These are phyloP conservation scores for Centrapalus pauciflorus DNA, from an alignment of 129 eudicot genomes.

Conservation along the genomic window DNA sequence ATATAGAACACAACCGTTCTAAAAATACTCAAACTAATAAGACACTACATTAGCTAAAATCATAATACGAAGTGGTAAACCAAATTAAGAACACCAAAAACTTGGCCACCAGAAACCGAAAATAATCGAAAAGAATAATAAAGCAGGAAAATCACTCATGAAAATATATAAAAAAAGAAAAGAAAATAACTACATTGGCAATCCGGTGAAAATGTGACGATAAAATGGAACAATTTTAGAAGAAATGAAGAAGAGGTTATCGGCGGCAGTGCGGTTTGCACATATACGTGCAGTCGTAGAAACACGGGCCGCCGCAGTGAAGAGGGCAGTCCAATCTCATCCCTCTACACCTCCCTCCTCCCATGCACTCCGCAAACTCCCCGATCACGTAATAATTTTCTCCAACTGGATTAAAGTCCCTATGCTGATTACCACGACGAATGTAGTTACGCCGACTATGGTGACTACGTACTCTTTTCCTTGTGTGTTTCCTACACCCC, in stretches of 20 bases:
- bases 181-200: neutral
- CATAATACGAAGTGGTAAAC: neutral
- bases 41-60: neutral
- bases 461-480: slow-evolving; percentile 5
- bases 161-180: no score
- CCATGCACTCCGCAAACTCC: slow-evolving; percentile 63
- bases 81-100: slow-evolving; percentile 9
- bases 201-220: neutral
- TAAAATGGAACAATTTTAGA: neutral
- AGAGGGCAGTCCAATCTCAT: slow-evolving; percentile 58
- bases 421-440: slow-evolving; percentile 19
- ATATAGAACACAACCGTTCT: no score
- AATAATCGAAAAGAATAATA: neutral
- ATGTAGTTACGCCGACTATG: neutral
- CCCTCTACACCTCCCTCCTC: slow-evolving; percentile 41
- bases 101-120: slow-evolving; percentile 1
- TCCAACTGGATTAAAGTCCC: slow-evolving; percentile 26
- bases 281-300: slow-evolving; percentile 54
- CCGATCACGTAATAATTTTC: slow-evolving; percentile 42
- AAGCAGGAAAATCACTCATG: slow-evolving; percentile 9
- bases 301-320: slow-evolving; percentile 62
- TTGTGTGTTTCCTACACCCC: slow-evolving; percentile 31
- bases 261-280: slow-evolving; percentile 56
- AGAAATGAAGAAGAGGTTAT: neutral
- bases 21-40: neutral